Conservation (phyloP, 2,329 filamentous ascomycete species). For the Pseudogymnoascus sp. region DNA sequence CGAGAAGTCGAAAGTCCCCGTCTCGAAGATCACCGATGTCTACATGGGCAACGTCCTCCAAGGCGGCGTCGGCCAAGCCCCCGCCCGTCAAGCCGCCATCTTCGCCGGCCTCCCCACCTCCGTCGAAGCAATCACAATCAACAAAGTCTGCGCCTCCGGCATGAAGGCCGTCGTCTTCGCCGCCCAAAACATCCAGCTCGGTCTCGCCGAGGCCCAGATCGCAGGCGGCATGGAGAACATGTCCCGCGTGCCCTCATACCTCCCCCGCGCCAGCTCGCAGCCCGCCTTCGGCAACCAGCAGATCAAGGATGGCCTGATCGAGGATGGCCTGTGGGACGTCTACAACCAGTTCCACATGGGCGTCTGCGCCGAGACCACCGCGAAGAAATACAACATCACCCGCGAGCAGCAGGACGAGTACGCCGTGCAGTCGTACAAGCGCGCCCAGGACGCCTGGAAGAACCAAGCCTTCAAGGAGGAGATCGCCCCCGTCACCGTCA, state of each 20-base stretch:
- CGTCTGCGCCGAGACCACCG: slow-evolving; percentile 89
- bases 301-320: slow-evolving; percentile 85
- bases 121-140: slow-evolving; percentile 85
- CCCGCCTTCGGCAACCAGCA: slow-evolving; percentile 82
- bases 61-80: slow-evolving; percentile 76
- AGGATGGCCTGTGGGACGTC: slow-evolving; percentile 91
- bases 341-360: slow-evolving; percentile 98
- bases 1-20: slow-evolving; percentile 74
- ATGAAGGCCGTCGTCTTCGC: slow-evolving; percentile 87
- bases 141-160: slow-evolving; percentile 96
- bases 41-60: slow-evolving; percentile 97
- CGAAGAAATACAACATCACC: slow-evolving; percentile 74
- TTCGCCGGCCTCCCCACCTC: slow-evolving; percentile 77
- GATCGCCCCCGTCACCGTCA: slow-evolving; percentile 79
- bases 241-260: slow-evolving; percentile 86
- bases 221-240: slow-evolving; percentile 99
- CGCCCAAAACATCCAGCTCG: slow-evolving; percentile 89
- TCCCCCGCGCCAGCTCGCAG: slow-evolving; percentile 71
- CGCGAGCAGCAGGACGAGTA: slow-evolving; percentile 86
- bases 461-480: slow-evolving; percentile 78
- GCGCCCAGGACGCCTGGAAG: slow-evolving; percentile 85
- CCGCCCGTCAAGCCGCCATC: slow-evolving; percentile 82
- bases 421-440: slow-evolving; percentile 80
- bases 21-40: slow-evolving; percentile 76
- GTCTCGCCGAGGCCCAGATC: slow-evolving; percentile 77